Evolutionary conservation across 495 filamentous ascomycete genomes (phyloP), one percentile per base, ranked within the genome.

Genomic region (Talaromyces wortmannii): DNA sequence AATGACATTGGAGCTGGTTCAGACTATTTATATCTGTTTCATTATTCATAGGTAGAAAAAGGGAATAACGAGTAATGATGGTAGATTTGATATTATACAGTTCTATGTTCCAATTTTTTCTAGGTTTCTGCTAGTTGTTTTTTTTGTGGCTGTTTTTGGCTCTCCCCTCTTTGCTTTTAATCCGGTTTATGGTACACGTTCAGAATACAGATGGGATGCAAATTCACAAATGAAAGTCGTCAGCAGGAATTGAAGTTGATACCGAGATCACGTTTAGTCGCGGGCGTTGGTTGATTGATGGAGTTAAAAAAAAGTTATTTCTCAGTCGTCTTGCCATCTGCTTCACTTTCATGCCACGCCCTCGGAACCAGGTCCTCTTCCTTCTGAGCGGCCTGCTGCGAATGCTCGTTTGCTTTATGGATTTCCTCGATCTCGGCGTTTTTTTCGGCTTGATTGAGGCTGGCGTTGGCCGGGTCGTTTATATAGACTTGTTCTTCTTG

Each of bases 301-400:
- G 36, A 10, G 5, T 8, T 40, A 1, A 1, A 13, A 40, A 40
- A 40, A 13, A 11, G 40, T 67, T 61, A 67, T 55, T 61, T 70
- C 60, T 71, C 64, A 7, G 63, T 61, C 55, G 67, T 57, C 33
- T 55, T 45, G 11, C 44, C 8, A 57, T 67, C 63, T 46, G 56
- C 56, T 53, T 71, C 67, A n/a, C 70, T 68, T 61, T 82, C 76
- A 63, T 77, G 72, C 45, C 65, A 64, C 45, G 75, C 76, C 67
- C 81, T 83, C 52, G 80, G 75, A 17, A 82, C 60, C 48, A 81
- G 56, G 23, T 62, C 61, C 2, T 75, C 78, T 50, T 55, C 53
- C 31, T 43, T 7, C 13, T 50, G 36, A 50, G 29, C 36, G 5
- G 45, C 31, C 11, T 10, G 16, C 15, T 47, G n/a, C 6, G 33